These are phyloP conservation scores for Phialocephala subalpina DNA, from an alignment of 2,329 filamentous ascomycete species.

Conservation along the genomic window DNA sequence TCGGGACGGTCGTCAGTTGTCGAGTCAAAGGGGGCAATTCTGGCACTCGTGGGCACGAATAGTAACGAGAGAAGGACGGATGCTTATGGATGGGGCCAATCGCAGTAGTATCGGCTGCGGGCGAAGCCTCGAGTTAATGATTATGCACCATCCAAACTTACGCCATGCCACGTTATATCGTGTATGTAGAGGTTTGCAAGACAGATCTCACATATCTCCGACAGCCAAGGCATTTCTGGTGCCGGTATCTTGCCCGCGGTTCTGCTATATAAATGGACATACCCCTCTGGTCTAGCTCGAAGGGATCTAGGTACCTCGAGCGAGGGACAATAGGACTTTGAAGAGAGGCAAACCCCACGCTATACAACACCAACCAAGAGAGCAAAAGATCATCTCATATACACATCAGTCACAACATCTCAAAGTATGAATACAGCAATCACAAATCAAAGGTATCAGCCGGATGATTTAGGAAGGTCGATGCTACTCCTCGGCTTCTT, in stretches of 20 bases:
- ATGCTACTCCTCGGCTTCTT: neutral
- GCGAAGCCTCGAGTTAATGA: neutral
- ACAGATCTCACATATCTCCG: conserved; percentile 8
- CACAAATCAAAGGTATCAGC: conserved; percentile 1
- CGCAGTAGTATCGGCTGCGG: conserved; percentile 14
- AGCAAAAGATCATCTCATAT: conserved; percentile 10
- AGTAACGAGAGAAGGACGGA: neutral
- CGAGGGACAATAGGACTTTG: neutral
- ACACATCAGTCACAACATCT: conserved; percentile 1
- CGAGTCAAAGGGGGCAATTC: neutral
- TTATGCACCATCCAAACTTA: neutral
- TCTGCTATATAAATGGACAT: conserved; percentile 11
- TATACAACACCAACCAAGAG: neutral
- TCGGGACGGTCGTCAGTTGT: conserved; percentile 12
- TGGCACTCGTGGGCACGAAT: conserved; percentile 11
- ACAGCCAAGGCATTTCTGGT: neutral
- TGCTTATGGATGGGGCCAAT: conserved; percentile 19
- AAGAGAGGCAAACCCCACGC: neutral
- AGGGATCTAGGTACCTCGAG: neutral
- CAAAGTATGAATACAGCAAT: neutral
- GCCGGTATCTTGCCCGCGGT: conserved; percentile 8
- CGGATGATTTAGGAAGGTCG: conserved; percentile 10
- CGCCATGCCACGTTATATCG: conserved; percentile 6
- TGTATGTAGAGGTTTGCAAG: neutral
- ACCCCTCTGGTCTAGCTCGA: conserved; percentile 4